These are phyloP conservation scores for Scheffersomyces parashehatae DNA, from an alignment of 1,139 yeast species.

Conservation along the genomic window DNA sequence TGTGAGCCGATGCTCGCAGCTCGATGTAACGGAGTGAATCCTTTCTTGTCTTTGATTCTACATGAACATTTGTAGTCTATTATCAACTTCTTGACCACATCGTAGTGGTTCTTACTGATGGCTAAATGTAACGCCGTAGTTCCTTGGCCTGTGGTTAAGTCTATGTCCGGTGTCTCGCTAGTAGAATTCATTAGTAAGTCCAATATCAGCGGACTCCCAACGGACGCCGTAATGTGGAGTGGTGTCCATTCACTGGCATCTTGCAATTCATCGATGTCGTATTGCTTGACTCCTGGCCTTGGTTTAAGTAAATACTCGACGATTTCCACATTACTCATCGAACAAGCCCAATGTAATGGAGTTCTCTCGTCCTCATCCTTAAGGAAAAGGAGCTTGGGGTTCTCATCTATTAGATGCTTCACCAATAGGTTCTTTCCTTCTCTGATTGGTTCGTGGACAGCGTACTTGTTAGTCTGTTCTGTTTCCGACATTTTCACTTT, in stretches of 20 bases:
- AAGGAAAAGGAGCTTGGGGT: conserved; percentile 45
- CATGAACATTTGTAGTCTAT: conserved; percentile 57
- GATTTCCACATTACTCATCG: conserved; percentile 57
- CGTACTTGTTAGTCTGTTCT: conserved; percentile 16
- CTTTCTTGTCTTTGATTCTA: conserved; percentile 64
- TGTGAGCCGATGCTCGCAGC: conserved; percentile 80
- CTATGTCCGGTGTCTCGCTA: conserved; percentile 34
- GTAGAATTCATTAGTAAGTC: conserved; percentile 31
- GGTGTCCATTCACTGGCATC: conserved; percentile 92
- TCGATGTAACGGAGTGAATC: conserved; percentile 71
- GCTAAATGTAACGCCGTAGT: conserved; percentile 79
- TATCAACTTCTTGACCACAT: conserved; percentile 53
- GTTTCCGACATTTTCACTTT: background rate
- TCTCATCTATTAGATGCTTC: conserved; percentile 44
- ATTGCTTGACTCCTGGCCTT: conserved; percentile 19
- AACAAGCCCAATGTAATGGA: conserved; percentile 89
- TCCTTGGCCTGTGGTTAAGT: conserved; percentile 52
- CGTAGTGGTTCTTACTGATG: conserved; percentile 63
- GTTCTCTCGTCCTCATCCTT: conserved; percentile 77
- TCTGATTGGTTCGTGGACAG: conserved; percentile 60
- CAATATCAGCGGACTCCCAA: conserved; percentile 62
- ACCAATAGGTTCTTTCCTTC: conserved; percentile 54
- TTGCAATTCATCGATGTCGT: conserved; percentile 64
- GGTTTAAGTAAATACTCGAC: conserved; percentile 49
- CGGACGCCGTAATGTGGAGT: conserved; percentile 75